These are phyloP conservation scores for Stygiomarasmius scandens DNA, from an alignment of 1,284 basidiomycete genomes.

Conservation along the genomic window DNA sequence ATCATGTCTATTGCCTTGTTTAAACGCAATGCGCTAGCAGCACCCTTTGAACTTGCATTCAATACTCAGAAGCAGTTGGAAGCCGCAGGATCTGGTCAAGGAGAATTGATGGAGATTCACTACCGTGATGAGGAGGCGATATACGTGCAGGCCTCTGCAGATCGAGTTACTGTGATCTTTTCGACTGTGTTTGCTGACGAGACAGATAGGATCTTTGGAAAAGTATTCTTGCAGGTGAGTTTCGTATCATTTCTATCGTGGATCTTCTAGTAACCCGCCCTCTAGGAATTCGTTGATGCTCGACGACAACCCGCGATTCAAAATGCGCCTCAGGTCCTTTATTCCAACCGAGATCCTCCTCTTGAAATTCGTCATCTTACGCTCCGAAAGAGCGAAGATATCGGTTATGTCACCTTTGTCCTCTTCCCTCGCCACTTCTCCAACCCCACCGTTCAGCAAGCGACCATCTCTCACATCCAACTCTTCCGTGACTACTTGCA, in stretches of 20 bases:
- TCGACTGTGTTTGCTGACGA: conserved; percentile 97
- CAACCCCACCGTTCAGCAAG: conserved; percentile 71
- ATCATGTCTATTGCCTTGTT: conserved; percentile 85
- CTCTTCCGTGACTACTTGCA: conserved; percentile 98
- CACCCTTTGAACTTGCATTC: conserved; percentile 93
- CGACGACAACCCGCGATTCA: conserved; percentile 91
- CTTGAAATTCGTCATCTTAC: conserved; percentile 91
- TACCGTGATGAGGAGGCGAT: conserved; percentile 98
- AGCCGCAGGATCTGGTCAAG: conserved; percentile 61
- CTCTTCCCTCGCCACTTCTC: conserved; percentile 96
- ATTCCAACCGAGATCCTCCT: conserved; percentile 93
- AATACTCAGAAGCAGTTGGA: conserved; percentile 87
- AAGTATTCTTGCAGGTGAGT: conserved; percentile 93
- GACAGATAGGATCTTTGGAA: conserved; percentile 95
- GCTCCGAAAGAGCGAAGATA: conserved; percentile 84
- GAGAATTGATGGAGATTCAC: conserved; percentile 90
- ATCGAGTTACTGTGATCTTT: conserved; percentile 98
- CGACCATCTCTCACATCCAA: conserved; percentile 94
- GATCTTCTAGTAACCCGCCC: background rate
- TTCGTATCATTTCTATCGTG: background rate
- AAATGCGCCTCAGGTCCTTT: conserved; percentile 97
- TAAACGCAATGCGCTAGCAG: conserved; percentile 94
- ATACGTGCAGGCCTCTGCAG: conserved; percentile 90
- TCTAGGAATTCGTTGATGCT: conserved; percentile 97
- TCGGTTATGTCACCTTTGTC: conserved; percentile 99